A percentile compares a stretch with the other conserved stretches of the same genome.
Conservation (phyloP, 768 basidiomycete genomes). For the Lenzites betulinus region DNA sequence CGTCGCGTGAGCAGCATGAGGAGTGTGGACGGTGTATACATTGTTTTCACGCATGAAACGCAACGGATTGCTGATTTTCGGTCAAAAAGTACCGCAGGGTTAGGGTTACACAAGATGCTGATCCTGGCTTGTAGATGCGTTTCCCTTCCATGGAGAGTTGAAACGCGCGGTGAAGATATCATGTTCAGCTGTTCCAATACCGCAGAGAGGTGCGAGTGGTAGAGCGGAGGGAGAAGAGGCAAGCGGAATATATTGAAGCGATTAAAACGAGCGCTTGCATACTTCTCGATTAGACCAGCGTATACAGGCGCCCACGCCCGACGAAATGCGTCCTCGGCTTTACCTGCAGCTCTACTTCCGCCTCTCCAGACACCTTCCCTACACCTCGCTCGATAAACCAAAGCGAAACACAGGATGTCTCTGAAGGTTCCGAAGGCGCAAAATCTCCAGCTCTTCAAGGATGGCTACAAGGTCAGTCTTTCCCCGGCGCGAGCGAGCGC, state of each 20-base stretch:
- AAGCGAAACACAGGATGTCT: slow-evolving; percentile 57
- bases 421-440: slow-evolving; percentile 91
- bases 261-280: neutral
- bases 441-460: slow-evolving; percentile 93
- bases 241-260: too few species aligned
- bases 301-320: neutral
- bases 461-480: slow-evolving; percentile 83
- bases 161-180: too few species aligned
- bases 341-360: neutral
- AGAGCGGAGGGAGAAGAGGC: too few species aligned
- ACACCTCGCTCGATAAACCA: neutral
- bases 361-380: neutral
- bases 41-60: neutral
- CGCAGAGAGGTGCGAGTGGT: too few species aligned
- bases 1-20: neutral
- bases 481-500: neutral
- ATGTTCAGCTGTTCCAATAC: too few species aligned
- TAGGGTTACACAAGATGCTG: too few species aligned
- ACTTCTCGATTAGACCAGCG: neutral
- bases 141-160: too few species aligned
- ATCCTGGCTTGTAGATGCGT: too few species aligned
- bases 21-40: too few species aligned
- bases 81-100: too few species aligned
- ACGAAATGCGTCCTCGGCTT: neutral
- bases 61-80: neutral